Percentiles rank a stretch among this genome's conserved stretches.
Conservation (phyloP, 352 stramenopile genomes). For the Phytopythium kandeliae region DNA sequence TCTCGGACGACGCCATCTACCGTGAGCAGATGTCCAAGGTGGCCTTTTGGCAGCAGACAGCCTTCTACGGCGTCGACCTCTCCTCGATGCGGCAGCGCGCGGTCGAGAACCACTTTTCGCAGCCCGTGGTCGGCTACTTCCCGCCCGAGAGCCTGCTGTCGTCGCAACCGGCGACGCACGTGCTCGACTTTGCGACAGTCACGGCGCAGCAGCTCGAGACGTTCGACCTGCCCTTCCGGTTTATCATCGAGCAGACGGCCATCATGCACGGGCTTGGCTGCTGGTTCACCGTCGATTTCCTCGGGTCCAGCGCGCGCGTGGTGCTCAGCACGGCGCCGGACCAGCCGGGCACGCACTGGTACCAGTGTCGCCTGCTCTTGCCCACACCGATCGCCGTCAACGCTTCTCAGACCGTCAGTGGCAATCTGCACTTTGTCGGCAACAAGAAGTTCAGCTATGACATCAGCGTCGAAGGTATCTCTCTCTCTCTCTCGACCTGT, state of each 20-base stretch:
- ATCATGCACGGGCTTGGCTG: constrained; percentile 96
- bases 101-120: constrained; percentile 96
- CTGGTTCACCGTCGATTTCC: constrained; percentile 99
- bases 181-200: constrained; percentile 83
- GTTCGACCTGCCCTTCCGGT: constrained; percentile 90
- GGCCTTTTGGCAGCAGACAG: constrained; percentile 92
- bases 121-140: constrained; percentile 95
- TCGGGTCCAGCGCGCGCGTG: constrained; percentile 74
- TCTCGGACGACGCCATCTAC: constrained; percentile 93
- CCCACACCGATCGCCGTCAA: constrained; percentile 90
- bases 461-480: constrained; percentile 78
- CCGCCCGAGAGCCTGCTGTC: constrained; percentile 70
- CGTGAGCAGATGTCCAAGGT: constrained; percentile 90
- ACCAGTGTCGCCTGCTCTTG: constrained; percentile 93
- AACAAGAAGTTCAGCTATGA: constrained; percentile 98
- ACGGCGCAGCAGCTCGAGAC: constrained; percentile 73
- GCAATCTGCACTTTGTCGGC: constrained; percentile 87
- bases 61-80: constrained; percentile 98
- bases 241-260: constrained; percentile 84
- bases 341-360: constrained; percentile 80
- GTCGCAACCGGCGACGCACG: constrained; percentile 47
- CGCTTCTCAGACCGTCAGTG: constrained; percentile 80
- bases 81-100: constrained; percentile 89
- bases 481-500: neutral
- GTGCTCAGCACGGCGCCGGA: constrained; percentile 84